Evolutionary conservation across 352 stramenopile species (phyloP).

Genomic region (Pythium scleroteichum): DNA sequence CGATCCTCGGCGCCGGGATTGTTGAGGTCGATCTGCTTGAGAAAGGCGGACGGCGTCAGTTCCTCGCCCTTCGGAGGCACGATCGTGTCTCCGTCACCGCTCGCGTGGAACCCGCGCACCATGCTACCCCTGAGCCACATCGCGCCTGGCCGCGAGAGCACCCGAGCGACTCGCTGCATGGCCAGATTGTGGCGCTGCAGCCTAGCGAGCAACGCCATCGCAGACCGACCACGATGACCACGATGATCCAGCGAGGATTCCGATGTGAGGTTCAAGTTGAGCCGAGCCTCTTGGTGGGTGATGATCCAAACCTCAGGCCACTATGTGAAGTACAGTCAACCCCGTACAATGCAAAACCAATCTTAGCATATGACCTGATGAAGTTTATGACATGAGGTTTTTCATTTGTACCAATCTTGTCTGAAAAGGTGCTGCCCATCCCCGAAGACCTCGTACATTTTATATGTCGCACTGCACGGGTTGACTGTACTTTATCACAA

Average conservation of each 20-base stretch:
- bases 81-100: background rate
- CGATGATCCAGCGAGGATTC: background rate
- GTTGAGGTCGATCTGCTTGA: conserved; percentile 52
- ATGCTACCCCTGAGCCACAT: background rate
- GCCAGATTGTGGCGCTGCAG: conserved; percentile 5
- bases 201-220: conserved; percentile 9
- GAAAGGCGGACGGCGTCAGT: conserved; percentile 41
- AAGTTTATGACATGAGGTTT: no score
- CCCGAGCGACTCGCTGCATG: background rate
- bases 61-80: background rate
- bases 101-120: conserved; percentile 9
- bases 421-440: no score
- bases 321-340: no score
- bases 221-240: background rate
- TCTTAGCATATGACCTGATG: no score
- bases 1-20: conserved; percentile 38
- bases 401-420: no score
- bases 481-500: no score
- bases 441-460: no score
- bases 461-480: no score
- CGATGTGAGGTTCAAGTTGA: conserved; percentile 16
- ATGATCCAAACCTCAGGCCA: no score
- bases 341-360: no score
- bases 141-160: background rate
- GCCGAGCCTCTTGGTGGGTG: background rate